Evolutionary conservation across 2,329 filamentous ascomycete genomes (phyloP).

Genomic region (Talaromyces atroroseus): DNA sequence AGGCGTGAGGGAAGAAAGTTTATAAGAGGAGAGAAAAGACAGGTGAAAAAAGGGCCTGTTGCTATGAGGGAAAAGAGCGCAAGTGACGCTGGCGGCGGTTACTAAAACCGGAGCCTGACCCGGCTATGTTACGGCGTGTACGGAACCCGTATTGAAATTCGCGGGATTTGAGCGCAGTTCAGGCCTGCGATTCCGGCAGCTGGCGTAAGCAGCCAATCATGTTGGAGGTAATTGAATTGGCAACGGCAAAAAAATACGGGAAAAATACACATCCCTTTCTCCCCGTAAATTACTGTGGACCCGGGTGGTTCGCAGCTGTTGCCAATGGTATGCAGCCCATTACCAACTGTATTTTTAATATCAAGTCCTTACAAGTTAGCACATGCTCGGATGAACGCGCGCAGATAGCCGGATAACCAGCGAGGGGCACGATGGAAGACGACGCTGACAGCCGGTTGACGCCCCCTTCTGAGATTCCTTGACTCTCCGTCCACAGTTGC

Average conservation of each 20-base stretch:
- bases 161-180: neutral
- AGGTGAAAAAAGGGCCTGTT: constrained; percentile 35
- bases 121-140: constrained; percentile 31
- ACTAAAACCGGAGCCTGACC: constrained; percentile 32
- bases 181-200: constrained; percentile 8
- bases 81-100: constrained; percentile 19
- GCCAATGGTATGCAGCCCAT: constrained; percentile 9
- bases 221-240: neutral
- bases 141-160: constrained; percentile 5
- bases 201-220: constrained; percentile 1
- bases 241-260: neutral
- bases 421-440: too few species aligned
- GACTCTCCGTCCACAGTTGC: neutral
- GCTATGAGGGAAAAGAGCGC: constrained; percentile 34
- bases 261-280: constrained; percentile 7
- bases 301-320: neutral
- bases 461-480: too few species aligned
- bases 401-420: too few species aligned
- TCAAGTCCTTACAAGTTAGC: neutral
- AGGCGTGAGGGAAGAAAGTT: constrained; percentile 28
- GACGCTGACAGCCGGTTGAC: too few species aligned
- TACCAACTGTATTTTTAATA: neutral
- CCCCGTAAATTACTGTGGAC: constrained; percentile 8
- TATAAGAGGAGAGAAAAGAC: constrained; percentile 30
- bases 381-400: neutral